Conservation (phyloP, 257 asterid genomes). For the Misopates orontium region DNA sequence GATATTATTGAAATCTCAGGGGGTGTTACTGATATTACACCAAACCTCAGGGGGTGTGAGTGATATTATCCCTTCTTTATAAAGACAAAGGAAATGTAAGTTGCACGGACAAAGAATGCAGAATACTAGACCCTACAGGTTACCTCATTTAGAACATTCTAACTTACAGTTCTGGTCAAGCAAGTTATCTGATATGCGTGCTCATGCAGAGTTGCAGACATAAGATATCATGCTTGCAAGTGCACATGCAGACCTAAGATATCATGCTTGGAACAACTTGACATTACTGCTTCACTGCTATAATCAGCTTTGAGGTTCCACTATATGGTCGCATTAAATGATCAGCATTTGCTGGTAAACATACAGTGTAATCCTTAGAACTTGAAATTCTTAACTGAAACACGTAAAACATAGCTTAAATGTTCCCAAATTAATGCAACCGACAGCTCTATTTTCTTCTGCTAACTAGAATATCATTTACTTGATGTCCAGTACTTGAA, state of each 20-base stretch:
- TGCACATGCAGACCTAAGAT: no score
- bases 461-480: slow-evolving; percentile 20
- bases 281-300: slow-evolving; percentile 14
- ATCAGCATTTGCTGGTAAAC: neutral
- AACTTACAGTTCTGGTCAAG: neutral
- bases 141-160: no score
- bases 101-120: no score
- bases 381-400: neutral
- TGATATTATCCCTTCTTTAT: no score
- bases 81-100: no score
- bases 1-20: no score
- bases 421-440: slow-evolving; percentile 3
- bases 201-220: no score
- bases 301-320: slow-evolving; percentile 23
- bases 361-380: neutral
- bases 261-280: neutral
- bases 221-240: no score
- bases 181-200: neutral
- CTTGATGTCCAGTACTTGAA: neutral
- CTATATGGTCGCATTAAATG: slow-evolving; percentile 14
- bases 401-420: neutral
- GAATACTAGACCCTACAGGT: no score
- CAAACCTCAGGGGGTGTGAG: no score
- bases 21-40: no score
- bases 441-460: slow-evolving; percentile 25